Conservation (phyloP, 2,329 filamentous ascomycete species). For the Colletotrichum musae region DNA sequence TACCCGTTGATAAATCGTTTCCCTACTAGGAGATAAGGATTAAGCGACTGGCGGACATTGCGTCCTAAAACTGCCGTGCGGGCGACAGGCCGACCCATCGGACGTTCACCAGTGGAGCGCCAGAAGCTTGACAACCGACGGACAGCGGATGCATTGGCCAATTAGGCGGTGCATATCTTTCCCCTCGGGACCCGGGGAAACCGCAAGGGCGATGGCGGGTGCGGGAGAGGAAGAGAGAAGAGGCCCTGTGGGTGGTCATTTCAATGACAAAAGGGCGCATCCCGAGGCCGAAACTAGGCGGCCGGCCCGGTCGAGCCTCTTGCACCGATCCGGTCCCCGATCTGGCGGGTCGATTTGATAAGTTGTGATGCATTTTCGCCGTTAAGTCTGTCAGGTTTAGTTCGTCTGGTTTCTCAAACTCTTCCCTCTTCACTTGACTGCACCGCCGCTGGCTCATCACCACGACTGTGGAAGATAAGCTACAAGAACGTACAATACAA, state of each 20-base stretch:
- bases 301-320: constrained; percentile 35
- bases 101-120: constrained; percentile 27
- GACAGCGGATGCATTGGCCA: constrained; percentile 21
- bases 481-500: background rate
- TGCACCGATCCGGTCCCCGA: constrained; percentile 30
- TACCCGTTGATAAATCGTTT: constrained; percentile 31
- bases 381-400: background rate
- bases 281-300: background rate
- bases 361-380: constrained; percentile 8
- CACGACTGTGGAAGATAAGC: background rate
- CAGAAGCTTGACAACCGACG: background rate
- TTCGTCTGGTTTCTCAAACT: background rate
- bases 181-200: constrained; percentile 18
- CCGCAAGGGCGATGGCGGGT: constrained; percentile 1
- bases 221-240: too few relatives aligned
- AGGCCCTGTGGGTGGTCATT: background rate
- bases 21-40: constrained; percentile 15
- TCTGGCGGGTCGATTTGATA: constrained; percentile 7
- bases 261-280: constrained; percentile 11
- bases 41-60: background rate
- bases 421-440: background rate
- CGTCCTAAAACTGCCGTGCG: background rate
- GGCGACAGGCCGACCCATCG: background rate
- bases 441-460: background rate
- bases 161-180: constrained; percentile 2